These are phyloP conservation scores for Aechmea fasciata DNA, from an alignment of 176 grass and related monocot species.

Conservation along the genomic window DNA sequence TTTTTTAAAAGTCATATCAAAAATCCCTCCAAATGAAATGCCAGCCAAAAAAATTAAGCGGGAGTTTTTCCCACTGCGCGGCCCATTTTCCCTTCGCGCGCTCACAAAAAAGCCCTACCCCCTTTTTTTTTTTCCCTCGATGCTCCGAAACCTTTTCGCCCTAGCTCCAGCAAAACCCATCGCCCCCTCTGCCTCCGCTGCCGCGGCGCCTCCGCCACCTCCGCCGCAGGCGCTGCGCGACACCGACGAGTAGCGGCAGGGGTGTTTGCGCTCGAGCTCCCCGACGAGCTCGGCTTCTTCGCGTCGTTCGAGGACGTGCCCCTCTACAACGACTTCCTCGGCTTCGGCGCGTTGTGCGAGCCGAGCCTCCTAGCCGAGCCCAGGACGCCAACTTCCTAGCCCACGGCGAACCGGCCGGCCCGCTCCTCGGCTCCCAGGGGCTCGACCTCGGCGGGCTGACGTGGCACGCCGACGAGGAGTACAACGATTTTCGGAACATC, in stretches of 20 bases:
- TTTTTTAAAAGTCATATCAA: no score
- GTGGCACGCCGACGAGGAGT: conserved; percentile 56
- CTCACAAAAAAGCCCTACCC: no score
- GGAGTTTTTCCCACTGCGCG: no score
- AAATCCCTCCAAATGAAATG: no score
- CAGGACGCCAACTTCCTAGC: conserved; percentile 21
- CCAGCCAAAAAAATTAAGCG: no score
- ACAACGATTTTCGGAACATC: conserved; percentile 42
- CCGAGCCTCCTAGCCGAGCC: conserved; percentile 18
- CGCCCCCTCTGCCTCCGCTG: neutral
- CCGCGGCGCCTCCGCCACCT: neutral
- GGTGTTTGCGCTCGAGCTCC: neutral
- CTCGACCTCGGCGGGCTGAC: no score
- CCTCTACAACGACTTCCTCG: conserved; percentile 46
- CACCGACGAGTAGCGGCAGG: conserved; percentile 14
- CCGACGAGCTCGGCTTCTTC: conserved; percentile 23
- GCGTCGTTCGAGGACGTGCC: conserved; percentile 30
- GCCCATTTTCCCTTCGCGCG: no score
- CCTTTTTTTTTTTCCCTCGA: no score
- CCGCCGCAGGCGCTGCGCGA: neutral
- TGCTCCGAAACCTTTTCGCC: no score
- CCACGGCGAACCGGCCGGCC: no score
- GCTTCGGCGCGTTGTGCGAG: conserved; percentile 30
- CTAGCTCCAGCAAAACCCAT: no score
- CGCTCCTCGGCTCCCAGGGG: no score